Evolutionary conservation across 352 stramenopile species (phyloP), one percentile per base, ranked within the genome.

Genomic region (Blastocystis sp.): DNA sequence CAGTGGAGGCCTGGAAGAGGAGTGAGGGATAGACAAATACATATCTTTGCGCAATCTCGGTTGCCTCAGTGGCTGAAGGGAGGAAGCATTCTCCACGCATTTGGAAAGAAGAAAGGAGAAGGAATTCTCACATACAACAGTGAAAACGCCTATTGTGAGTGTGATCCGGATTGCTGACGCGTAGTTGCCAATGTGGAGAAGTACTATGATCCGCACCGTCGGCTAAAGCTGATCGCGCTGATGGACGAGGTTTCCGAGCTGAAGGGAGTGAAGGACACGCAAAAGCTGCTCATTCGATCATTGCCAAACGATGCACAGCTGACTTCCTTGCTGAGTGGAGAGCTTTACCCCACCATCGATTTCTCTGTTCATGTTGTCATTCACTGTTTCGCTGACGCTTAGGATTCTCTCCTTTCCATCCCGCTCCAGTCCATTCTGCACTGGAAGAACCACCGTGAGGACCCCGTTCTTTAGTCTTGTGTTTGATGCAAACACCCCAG

Each of bases 191-290:
- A 61, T 70, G 52, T 17, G 17, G n/a, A 21, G 10, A 84, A 84
- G 74, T 84, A 70, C 48, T 40, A 84, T 28, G 74, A 84, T 9
- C n/a, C 74, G 19, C 57, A 84, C 4, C 74, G 74, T 4, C 74
- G 57, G 17, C 48, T 84, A 38, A 52, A 38, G 7, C 34, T 84
- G 54, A 21, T 84, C 34, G 74, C 52, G 14, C 40, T 69, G 34
- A 48, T 84, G 54, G 61, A 84, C 11, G 19, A 21, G 28, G 9
- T 84, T 11, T 11, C 11, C 1, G n/a, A 43, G 24, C 42, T 42
- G 3, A 40, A 61, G n/a, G 42, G 28, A 34, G 24, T 24, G 60
- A 38, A 24, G 7, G 21, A 61, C 11, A 7, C 9, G 60, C 68
- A 84, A 28, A 14, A 21, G 1, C 34, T 84, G 42, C 52, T 84